Base-by-base conservation (phyloP, 2,329 filamentous ascomycete genomes). In the Xylariales sp. region DNA sequence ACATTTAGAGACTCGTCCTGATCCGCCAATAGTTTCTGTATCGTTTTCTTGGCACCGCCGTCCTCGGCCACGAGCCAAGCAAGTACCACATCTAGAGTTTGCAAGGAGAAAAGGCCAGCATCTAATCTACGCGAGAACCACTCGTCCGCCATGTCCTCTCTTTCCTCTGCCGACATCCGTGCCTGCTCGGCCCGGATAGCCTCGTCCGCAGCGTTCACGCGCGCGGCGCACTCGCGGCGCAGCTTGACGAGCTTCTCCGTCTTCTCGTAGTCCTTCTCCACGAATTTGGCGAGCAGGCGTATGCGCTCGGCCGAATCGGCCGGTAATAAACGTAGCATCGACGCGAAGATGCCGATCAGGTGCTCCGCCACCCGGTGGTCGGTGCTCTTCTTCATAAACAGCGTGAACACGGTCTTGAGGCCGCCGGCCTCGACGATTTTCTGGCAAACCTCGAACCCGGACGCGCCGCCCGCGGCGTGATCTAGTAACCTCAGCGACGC, bases 11-110 rank as follows among this genome's bases (percentile, higher is more conserved):
- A 83, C 76, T 93, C 90, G 72, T 91, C 91, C 23, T 86, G 84
- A 68, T 93, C 90, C 0, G 86, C 88, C 48, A 97, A 81, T 3
- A 91, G 80, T 28, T 84, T 81, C 57, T 84, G 80, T 39, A 97
- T 89, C 74, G 85, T 91, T 64, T 81, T 83, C 73, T 85, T 88
- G 1, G 93, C 92, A 0, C 93, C 93, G 41, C 84, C 85, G 75
- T 99, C 96, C 80, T 99, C 96, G 0, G 94, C 96, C 7, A 93
- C 86, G 39, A 98, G 84, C 96, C 96, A 99, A 12, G 94, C 93
- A 36, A 99, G 80, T 36, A 96, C 88, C 0, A 94, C 86, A 81
- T 98, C 95, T 53, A 96, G 87, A 2, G 89, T 91, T 81, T 97
- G 93, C 63, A 97, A 80, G 32, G 88, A 91, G 78, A 93, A 97